A percentile compares a stretch with the other conserved stretches of the same genome.
These are phyloP conservation scores for Anisodus acutangulus DNA, from an alignment of 257 asterid species.

Conservation along the genomic window DNA sequence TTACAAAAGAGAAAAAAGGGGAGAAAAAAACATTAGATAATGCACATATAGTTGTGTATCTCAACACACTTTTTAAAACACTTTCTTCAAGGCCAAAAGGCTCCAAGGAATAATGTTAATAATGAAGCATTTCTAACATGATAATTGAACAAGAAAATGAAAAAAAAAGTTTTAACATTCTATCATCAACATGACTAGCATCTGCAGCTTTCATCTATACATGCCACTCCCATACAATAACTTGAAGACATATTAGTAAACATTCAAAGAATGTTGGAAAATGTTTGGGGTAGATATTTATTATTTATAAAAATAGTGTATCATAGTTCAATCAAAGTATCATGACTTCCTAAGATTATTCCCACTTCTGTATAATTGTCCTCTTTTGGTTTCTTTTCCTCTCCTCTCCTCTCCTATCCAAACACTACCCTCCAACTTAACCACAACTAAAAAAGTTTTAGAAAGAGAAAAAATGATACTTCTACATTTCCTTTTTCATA, in stretches of 20 bases:
- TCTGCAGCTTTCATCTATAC: conserved; percentile 45
- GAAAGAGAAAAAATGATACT: neutral
- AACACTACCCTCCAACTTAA: conserved; percentile 54
- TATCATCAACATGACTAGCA: conserved; percentile 28
- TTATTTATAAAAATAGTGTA: conserved; percentile 34
- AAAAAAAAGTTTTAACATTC: neutral
- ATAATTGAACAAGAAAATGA: neutral
- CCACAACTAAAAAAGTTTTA: conserved; percentile 34
- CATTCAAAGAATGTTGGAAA: conserved; percentile 37
- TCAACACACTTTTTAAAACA: conserved; percentile 7
- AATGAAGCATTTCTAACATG: neutral
- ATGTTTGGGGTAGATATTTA: conserved; percentile 47
- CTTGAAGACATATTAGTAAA: conserved; percentile 39
- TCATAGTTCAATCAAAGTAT: conserved; percentile 53
- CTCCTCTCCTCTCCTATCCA: conserved; percentile 41
- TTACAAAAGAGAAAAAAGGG: neutral
- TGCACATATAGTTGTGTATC: neutral
- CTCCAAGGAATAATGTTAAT: conserved; percentile 15
- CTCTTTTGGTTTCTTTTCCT: conserved; percentile 34
- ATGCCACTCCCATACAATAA: conserved; percentile 45
- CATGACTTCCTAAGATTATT: conserved; percentile 63
- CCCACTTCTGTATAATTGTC: conserved; percentile 64
- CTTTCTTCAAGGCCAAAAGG: conserved; percentile 23
- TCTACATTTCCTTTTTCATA: too few relatives aligned
- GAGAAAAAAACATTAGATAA: neutral